Conservation (phyloP, 2,329 filamentous ascomycete genomes). For the Microthyrium microscopicum region DNA sequence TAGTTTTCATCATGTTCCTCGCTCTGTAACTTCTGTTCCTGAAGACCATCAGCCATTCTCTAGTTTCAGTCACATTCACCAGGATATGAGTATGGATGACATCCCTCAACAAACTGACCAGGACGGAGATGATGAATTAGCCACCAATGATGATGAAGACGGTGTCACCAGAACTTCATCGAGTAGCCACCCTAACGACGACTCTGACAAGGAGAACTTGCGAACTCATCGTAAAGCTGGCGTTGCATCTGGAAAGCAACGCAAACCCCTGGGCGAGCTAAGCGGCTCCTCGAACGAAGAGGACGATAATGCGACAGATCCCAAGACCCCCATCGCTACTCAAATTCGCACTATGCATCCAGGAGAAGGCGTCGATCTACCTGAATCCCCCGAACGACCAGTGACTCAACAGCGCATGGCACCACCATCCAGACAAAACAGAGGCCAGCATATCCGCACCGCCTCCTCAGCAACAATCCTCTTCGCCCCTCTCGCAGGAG, state of each 20-base stretch:
- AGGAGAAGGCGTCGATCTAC: no score
- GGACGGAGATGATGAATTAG: conserved; percentile 80
- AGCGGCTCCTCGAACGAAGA: no score
- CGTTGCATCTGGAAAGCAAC: no score
- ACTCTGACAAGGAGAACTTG: no score
- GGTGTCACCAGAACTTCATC: conserved; percentile 11
- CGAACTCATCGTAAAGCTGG: no score
- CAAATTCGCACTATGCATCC: no score
- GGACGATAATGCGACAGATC: no score
- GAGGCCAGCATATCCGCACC: conserved; percentile 50
- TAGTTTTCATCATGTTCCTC: conserved; percentile 32
- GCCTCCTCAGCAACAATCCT: conserved; percentile 70
- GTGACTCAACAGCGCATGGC: conserved; percentile 12
- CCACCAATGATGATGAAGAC: conserved; percentile 59
- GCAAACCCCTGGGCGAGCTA: no score
- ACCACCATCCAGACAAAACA: no score
- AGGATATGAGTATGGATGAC: conserved; percentile 21
- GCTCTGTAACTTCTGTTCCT: conserved; percentile 41
- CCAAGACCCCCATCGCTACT: no score
- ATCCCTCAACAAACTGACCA: conserved; percentile 53
- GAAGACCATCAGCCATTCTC: conserved; percentile 29
- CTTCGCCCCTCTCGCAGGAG: conserved; percentile 49
- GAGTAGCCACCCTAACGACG: conserved; percentile 18
- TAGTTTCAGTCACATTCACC: no score
- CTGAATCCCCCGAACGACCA: no score